A percentile compares a stretch with the other conserved stretches of the same genome.
Conservation (phyloP, 2,329 filamentous ascomycete species). For the Penicillium sumatraense region DNA sequence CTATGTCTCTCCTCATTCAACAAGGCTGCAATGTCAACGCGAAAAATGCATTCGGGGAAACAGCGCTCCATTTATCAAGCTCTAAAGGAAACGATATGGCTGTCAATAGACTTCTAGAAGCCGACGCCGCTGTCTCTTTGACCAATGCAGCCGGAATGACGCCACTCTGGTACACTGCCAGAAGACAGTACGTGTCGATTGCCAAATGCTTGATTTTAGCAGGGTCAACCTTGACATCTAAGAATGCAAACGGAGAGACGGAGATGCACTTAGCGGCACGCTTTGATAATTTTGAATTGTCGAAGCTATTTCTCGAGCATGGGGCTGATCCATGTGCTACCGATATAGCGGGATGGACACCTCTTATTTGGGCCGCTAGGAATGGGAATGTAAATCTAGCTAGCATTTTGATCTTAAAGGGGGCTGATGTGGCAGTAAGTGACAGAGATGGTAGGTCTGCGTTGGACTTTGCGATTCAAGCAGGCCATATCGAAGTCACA, state of each 20-base stretch:
- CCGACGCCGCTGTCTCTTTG: not conserved
- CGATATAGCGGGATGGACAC: not conserved
- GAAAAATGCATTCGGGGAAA: not conserved
- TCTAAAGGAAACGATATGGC: not conserved
- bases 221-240: not conserved
- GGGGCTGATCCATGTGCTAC: not conserved
- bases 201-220: not conserved
- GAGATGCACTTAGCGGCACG: not conserved
- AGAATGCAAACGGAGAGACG: not conserved
- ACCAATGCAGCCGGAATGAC: not conserved
- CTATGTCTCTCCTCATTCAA: not conserved
- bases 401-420: not conserved
- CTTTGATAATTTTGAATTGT: not conserved
- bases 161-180: not conserved
- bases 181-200: not conserved
- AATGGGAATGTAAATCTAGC: not conserved
- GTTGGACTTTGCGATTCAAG: not conserved
- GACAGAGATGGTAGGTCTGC: not conserved
- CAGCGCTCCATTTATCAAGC: not conserved
- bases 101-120: not conserved
- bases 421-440: not conserved
- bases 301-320: not conserved
- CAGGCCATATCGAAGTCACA: not conserved
- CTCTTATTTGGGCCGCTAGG: not conserved
- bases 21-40: not conserved